Base-by-base conservation (phyloP, 306 rosid species). In the Sindora glabra region DNA sequence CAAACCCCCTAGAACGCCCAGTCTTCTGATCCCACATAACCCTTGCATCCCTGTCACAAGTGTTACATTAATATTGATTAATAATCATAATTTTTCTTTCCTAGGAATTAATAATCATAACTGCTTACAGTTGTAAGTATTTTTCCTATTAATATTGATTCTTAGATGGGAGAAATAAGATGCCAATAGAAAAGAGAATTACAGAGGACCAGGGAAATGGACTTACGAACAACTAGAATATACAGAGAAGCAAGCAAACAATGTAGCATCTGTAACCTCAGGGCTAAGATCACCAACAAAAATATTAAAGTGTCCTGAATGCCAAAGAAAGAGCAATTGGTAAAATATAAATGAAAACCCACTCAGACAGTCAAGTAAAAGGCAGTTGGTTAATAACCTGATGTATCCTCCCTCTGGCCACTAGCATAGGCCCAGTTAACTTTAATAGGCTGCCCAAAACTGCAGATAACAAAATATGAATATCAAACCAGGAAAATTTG, bases 11-110 rank as follows among this genome's bases (percentile, higher is more conserved):
- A 13, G 97, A 91, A 8, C 96, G 89, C 54, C 96, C 95, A 46
- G 89, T 85, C 78, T 91, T 87, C 62, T 79, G 95, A 76, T 91
- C 97, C 97, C 97, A 91, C 97, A 91, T 91, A 65, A 91, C 96
- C 81, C 86, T 81, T 33, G 96, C 97, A 79, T 91, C 97, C 54
- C 97, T 91, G 71, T 21, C 62, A 54, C 37, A 17, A 59, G 37
- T 19, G 8, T 37, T 57, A 60, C 13, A 32, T 30, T 33, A 47
- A 38, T 23, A 24, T 22, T 15, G 51, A 25, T 36, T n/a, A n/a
- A n/a, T n/a, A n/a, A n/a, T n/a, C n/a, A n/a, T n/a, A n/a, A n/a
- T n/a, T n/a, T n/a, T n/a, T n/a, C n/a, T n/a, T n/a, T n/a, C n/a
- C n/a, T n/a, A n/a, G n/a, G n/a, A n/a, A n/a, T n/a, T n/a, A n/a